A percentile compares a stretch with the other conserved stretches of the same genome.
phyloP scores from a whole-genome alignment of 352 stramenopile species.

The Phytophthora colocasiae region DNA sequence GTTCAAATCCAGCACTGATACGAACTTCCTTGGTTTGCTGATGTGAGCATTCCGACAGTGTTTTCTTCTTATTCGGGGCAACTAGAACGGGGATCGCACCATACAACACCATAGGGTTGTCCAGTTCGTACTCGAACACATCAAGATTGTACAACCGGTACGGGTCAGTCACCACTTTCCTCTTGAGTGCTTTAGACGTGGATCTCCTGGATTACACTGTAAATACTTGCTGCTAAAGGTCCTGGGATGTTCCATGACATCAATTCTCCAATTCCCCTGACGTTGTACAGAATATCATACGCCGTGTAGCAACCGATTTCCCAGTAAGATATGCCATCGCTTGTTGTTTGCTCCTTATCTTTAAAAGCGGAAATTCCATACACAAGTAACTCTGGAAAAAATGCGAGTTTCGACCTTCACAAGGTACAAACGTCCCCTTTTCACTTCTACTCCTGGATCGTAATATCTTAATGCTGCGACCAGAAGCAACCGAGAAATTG shows the following conservation, averaged over 20 bases:
- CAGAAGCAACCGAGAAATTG: slow-evolving; percentile 51
- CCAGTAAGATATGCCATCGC: slow-evolving; percentile 44
- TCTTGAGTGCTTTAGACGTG: slow-evolving; percentile 44
- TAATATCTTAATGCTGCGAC: slow-evolving; percentile 60
- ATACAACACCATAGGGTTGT: slow-evolving; percentile 99
- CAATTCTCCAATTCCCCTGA: slow-evolving; percentile 54
- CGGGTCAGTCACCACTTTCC: slow-evolving; percentile 85
- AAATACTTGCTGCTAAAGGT: slow-evolving; percentile 59
- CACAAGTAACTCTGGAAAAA: slow-evolving; percentile 55
- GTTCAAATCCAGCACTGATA: slow-evolving; percentile 52
- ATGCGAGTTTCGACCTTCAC: slow-evolving; percentile 38
- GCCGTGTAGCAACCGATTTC: slow-evolving; percentile 60
- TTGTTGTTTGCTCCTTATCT: slow-evolving; percentile 68
- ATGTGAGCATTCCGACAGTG: slow-evolving; percentile 87
- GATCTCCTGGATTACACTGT: slow-evolving; percentile 60
- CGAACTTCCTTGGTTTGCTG: slow-evolving; percentile 47
- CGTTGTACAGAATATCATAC: slow-evolving; percentile 66
- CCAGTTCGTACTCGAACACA: slow-evolving; percentile 99
- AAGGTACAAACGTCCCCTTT: slow-evolving; percentile 47
- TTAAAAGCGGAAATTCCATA: slow-evolving; percentile 43
- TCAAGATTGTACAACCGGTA: slow-evolving; percentile 99
- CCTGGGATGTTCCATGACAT: slow-evolving; percentile 59
- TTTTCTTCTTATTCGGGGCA: slow-evolving; percentile 59
- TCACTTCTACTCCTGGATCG: slow-evolving; percentile 36
- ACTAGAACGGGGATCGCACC: slow-evolving; percentile 85